Evolutionary conservation across 768 basidiomycete genomes (phyloP).

Genomic region (Nidularia sp.): DNA sequence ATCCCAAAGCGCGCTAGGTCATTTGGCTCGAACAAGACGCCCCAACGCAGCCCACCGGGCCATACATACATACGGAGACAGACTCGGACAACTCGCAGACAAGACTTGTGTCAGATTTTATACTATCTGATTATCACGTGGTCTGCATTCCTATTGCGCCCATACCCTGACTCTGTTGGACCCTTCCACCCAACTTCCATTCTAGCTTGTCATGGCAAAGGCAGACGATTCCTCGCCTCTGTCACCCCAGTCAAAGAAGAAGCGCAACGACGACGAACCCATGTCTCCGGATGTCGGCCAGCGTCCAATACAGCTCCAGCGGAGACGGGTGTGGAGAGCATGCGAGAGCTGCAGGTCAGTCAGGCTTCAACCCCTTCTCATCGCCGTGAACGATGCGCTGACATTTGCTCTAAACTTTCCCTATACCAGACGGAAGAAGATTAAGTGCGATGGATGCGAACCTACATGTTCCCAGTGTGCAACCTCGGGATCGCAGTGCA

Average conservation of each 20-base stretch:
- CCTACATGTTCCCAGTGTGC: conserved; percentile 83
- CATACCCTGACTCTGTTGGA: conserved; percentile 16
- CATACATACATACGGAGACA: too few relatives aligned
- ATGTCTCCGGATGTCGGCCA: conserved; percentile 50
- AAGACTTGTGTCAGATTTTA: too few relatives aligned
- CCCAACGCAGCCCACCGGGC: too few relatives aligned
- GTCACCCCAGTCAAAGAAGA: conserved; percentile 70
- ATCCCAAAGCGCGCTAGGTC: too few relatives aligned
- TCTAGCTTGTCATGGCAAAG: conserved; percentile 36
- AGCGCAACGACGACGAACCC: conserved; percentile 61
- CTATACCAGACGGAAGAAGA: conserved; percentile 77
- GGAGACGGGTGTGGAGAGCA: conserved; percentile 81
- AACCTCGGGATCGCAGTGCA: conserved; percentile 71
- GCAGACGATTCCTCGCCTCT: conserved; percentile 44
- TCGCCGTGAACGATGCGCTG: conserved; percentile 1
- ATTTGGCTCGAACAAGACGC: too few relatives aligned
- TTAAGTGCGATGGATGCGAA: conserved; percentile 88
- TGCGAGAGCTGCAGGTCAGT: conserved; percentile 84
- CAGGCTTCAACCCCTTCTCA: conserved; percentile 13
- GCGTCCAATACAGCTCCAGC: conserved; percentile 76
- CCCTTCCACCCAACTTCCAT: conserved; percentile 13
- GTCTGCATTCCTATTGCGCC: conserved; percentile 3
- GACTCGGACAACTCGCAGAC: too few relatives aligned
- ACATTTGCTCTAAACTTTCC: conserved; percentile 9
- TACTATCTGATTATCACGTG: conserved; percentile 21